A percentile compares a stretch with the other conserved stretches of the same genome.
Evolutionary conservation across 371 early-diverging fungal genomes (phyloP).

Genomic region (Mucor sp.): DNA sequence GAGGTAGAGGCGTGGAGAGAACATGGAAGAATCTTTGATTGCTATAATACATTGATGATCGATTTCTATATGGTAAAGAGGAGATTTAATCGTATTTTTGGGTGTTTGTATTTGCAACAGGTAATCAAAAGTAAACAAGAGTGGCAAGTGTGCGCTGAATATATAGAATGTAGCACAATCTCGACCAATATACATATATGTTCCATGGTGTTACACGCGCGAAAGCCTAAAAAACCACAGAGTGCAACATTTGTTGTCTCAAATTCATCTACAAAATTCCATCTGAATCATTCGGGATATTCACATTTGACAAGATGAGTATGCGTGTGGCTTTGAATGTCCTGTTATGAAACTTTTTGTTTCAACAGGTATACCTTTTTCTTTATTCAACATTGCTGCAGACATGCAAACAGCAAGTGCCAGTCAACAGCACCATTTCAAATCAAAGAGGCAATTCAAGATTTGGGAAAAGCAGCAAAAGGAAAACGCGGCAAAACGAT

Average conservation of each 20-base stretch:
- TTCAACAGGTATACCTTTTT: too few relatives aligned
- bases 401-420: background rate
- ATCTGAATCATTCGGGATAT: background rate
- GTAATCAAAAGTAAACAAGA: background rate
- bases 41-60: background rate
- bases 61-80: background rate
- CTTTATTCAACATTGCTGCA: too few relatives aligned
- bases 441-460: constrained; percentile 17
- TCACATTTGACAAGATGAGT: background rate
- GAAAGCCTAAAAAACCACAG: background rate
- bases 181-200: background rate
- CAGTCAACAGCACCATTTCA: background rate
- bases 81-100: background rate
- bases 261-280: background rate
- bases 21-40: background rate
- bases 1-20: background rate
- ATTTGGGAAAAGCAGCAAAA: constrained; percentile 22
- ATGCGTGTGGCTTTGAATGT: background rate
- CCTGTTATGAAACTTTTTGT: background rate
- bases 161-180: background rate
- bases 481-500: constrained; percentile 16
- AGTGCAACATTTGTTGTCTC: background rate
- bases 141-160: background rate
- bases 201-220: background rate
- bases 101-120: background rate